Base-by-base conservation (phyloP, 2,329 filamentous ascomycete genomes). In the Aspergillus awamori region DNA sequence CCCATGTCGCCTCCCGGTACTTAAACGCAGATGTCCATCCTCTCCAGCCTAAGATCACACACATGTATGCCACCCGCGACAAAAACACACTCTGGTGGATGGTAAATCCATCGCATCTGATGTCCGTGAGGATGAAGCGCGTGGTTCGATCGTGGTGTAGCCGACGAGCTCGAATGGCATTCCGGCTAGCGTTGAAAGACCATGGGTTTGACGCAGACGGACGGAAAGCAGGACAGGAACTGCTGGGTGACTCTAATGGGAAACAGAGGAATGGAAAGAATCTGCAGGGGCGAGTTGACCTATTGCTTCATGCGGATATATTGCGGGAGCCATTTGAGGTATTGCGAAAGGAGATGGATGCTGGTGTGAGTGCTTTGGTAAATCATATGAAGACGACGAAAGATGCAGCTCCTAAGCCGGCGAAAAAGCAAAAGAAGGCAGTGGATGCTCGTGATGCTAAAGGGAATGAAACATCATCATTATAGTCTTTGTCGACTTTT, bases 31-130 rank as follows among this genome's bases (percentile, higher is more conserved):
- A 58, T 10, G 56, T 62, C 53, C 74, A 80, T 64, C 72, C 75
- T 2, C 69, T 80, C 53, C 70, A 71, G 15, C 73, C 74, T 20
- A 79, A 77, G 65, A 69, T 80, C 55, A 45, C 69, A 24, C 67
- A 79, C 43, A 69, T 73, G 58, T 79, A 74, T 57, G 65, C 68
- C 7, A 70, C 72, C 59, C 77, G 80, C 47, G 73, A 78, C 43
- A 72, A 70, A 8, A 73, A 78, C 66, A 74, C 73, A 36, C 74
- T 87, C 17, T 83, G 83, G 78, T 84, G 81, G 80, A 71, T 73
- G 15, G 76, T 82, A 5, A 77, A 59, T 55, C 71, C 59, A 63
- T 72, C 56, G 62, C 68, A 62, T 57, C 71, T 68, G 57, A 64
- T 65, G 15, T 20, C 65, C 3, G 70, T 72, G 22, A 82, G 80